Conservation (phyloP, 1,139 yeast species). For the Protomyces inouyei region DNA sequence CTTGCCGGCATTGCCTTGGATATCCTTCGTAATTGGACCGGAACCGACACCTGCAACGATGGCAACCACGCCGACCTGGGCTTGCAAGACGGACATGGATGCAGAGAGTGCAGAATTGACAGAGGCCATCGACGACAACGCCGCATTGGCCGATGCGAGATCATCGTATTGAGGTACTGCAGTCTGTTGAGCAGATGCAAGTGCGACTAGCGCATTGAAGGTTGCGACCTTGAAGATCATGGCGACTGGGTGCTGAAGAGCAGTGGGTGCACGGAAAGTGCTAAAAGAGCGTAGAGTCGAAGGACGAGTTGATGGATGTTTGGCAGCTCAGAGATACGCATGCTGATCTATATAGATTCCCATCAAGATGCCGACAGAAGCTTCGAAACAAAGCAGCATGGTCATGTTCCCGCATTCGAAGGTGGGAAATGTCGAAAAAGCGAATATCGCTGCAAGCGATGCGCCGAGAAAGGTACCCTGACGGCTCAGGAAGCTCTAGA, state of each 20-base stretch:
- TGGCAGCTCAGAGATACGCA: not conserved
- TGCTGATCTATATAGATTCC: not conserved
- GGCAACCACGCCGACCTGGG: not conserved
- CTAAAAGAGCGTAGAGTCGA: not conserved
- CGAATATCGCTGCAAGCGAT: not conserved
- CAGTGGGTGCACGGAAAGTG: not conserved
- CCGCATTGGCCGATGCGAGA: not conserved
- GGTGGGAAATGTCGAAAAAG: not conserved
- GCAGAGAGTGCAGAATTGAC: not conserved
- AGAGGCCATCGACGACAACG: not conserved
- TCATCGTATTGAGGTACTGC: not conserved
- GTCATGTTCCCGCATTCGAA: not conserved
- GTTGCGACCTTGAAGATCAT: not conserved
- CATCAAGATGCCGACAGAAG: not conserved
- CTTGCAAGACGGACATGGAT: not conserved
- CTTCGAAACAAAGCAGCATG: not conserved
- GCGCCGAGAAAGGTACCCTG: not conserved
- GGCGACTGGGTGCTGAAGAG: not conserved
- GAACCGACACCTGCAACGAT: not conserved
- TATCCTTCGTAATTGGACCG: not conserved
- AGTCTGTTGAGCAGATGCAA: not conserved
- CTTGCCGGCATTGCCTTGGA: not conserved
- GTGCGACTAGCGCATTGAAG: not conserved
- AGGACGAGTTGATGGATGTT: not conserved
- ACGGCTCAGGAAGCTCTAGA: not conserved